A percentile compares a stretch with the other conserved stretches of the same genome.
These are phyloP conservation scores for Pseudogymnoascus pannorum DNA, from an alignment of 2,329 filamentous ascomycete species.

Conservation along the genomic window DNA sequence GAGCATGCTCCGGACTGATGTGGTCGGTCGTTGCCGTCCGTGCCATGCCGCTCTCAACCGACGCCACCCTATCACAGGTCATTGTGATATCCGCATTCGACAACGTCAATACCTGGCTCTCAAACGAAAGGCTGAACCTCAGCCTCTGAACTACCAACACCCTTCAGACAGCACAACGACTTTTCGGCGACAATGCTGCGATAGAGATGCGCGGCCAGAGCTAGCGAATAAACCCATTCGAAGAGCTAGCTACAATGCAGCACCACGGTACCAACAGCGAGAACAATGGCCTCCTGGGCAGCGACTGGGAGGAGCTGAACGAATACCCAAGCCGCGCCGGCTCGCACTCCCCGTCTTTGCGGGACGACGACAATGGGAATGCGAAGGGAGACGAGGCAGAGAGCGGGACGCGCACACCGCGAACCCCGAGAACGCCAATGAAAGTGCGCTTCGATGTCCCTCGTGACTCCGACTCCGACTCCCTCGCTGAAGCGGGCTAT, in stretches of 20 bases:
- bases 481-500: conserved; percentile 58
- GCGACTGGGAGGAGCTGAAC: conserved; percentile 5
- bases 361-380: background rate
- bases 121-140: conserved; percentile 3
- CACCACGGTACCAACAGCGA: background rate
- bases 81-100: background rate
- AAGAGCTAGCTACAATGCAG: background rate
- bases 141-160: background rate
- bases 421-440: conserved; percentile 28
- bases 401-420: conserved; percentile 11
- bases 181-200: background rate
- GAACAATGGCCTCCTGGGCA: conserved; percentile 1
- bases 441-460: conserved; percentile 96
- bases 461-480: conserved; percentile 85
- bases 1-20: background rate
- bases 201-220: conserved; percentile 1
- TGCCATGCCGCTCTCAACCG: conserved; percentile 4
- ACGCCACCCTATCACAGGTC: background rate
- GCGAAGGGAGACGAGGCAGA: background rate
- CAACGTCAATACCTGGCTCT: background rate
- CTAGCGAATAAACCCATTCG: background rate
- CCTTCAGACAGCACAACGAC: background rate
- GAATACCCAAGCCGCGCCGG: background rate
- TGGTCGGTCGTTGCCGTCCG: background rate
- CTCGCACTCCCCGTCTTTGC: background rate